phyloP scores from a whole-genome alignment of 1,284 basidiomycete species.

The Phellinidium pouzarii region DNA sequence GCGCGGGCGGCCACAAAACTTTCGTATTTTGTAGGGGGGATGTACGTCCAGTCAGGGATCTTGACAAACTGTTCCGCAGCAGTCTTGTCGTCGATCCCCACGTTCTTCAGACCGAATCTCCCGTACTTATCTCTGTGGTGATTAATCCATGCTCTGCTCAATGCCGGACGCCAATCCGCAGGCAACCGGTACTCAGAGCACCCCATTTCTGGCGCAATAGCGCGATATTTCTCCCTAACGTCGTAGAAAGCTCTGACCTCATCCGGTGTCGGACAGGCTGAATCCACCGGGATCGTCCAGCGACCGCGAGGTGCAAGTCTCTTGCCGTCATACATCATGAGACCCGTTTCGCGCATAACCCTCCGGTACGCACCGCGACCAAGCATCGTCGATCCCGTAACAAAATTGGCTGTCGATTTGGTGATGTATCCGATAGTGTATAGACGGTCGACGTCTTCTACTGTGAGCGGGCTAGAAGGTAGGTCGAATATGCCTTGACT shows the following conservation, averaged over 20 bases:
- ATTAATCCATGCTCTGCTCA: not conserved
- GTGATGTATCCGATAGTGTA: not conserved
- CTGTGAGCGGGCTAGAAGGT: not conserved
- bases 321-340: not conserved
- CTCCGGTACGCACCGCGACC: not conserved
- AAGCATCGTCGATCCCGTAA: not conserved
- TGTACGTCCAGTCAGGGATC: no score
- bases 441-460: not conserved
- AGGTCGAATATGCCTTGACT: not conserved
- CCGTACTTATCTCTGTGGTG: not conserved
- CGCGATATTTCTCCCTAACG: not conserved
- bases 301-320: not conserved
- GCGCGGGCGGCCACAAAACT: no score
- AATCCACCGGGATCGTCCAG: not conserved
- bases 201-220: not conserved
- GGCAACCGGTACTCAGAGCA: not conserved
- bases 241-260: not conserved
- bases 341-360: not conserved
- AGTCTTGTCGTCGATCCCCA: not conserved
- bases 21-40: no score
- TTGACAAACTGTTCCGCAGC: no score
- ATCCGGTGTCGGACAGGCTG: not conserved
- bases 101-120: not conserved
- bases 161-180: not conserved
- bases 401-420: not conserved